These are phyloP conservation scores for Lecanoromycetidae sp. DNA, from an alignment of 2,329 filamentous ascomycete species.

Conservation along the genomic window DNA sequence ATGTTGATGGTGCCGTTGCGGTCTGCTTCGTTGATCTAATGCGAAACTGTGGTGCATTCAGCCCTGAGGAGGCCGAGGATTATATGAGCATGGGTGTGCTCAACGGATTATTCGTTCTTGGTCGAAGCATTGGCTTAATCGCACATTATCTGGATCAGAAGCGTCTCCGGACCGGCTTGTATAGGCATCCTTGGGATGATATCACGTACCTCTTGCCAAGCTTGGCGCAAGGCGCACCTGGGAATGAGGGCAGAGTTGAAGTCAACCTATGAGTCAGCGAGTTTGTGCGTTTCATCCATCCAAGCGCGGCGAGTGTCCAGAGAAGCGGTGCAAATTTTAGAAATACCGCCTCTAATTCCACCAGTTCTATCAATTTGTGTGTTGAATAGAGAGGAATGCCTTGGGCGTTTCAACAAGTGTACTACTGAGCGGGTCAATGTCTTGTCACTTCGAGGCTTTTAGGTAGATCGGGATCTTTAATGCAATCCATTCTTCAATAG, in stretches of 20 bases:
- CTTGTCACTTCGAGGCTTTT: not conserved
- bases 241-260: constrained; percentile 78
- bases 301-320: too few species aligned
- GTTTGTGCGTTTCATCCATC: too few species aligned
- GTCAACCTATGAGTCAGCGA: constrained; percentile 62
- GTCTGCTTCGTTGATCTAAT: constrained; percentile 98
- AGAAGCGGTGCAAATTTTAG: too few species aligned
- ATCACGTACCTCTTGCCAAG: constrained; percentile 89
- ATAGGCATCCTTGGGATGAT: constrained; percentile 98
- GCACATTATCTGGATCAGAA: constrained; percentile 99
- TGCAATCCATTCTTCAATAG: too few species aligned
- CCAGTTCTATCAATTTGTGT: not conserved
- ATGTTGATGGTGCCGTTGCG: constrained; percentile 95
- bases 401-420: not conserved
- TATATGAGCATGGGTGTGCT: constrained; percentile 98
- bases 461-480: too few species aligned
- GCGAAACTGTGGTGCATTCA: constrained; percentile 97
- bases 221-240: constrained; percentile 55
- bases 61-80: constrained; percentile 89
- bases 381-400: not conserved
- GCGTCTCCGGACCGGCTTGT: constrained; percentile 93
- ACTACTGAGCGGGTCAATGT: not conserved
- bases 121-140: constrained; percentile 96
- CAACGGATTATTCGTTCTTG: constrained; percentile 97
- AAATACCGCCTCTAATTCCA: too few species aligned